Conservation (phyloP, 192 early-diverging fungal species). For the Polychytrium aggregatum region DNA sequence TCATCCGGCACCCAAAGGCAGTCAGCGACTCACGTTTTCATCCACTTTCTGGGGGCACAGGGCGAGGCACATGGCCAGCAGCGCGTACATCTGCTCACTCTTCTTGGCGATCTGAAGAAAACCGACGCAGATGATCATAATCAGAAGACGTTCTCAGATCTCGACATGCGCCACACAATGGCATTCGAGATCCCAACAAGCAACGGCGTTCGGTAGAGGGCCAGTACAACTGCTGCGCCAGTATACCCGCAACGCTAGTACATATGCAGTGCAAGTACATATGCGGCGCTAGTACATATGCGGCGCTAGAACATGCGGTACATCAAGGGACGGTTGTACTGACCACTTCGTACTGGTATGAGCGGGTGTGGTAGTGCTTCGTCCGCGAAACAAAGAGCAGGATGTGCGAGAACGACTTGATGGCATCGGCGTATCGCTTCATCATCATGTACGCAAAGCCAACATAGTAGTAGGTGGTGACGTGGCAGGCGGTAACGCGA, state of each 20-base stretch:
- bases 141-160: background rate
- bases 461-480: constrained; percentile 94
- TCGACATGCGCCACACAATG: background rate
- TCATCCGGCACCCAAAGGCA: background rate
- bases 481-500: constrained; percentile 92
- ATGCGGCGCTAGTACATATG: too few relatives aligned
- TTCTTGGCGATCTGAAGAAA: constrained; percentile 67
- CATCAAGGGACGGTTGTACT: background rate
- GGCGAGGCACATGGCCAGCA: constrained; percentile 80
- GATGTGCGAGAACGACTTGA: constrained; percentile 83
- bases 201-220: too few relatives aligned
- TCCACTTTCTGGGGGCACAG: constrained; percentile 89
- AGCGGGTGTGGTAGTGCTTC: constrained; percentile 87
- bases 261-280: too few relatives aligned
- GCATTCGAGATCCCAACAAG: too few relatives aligned
- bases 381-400: constrained; percentile 81
- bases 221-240: too few relatives aligned
- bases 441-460: constrained; percentile 99
- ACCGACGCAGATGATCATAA: constrained; percentile 3
- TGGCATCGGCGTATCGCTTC: constrained; percentile 90
- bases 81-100: constrained; percentile 91
- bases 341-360: constrained; percentile 82
- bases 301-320: too few relatives aligned
- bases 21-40: constrained; percentile 47
- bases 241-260: too few relatives aligned